Evolutionary conservation across 345 rosid genomes (phyloP).

Genomic region (Eucalyptus pumila): DNA sequence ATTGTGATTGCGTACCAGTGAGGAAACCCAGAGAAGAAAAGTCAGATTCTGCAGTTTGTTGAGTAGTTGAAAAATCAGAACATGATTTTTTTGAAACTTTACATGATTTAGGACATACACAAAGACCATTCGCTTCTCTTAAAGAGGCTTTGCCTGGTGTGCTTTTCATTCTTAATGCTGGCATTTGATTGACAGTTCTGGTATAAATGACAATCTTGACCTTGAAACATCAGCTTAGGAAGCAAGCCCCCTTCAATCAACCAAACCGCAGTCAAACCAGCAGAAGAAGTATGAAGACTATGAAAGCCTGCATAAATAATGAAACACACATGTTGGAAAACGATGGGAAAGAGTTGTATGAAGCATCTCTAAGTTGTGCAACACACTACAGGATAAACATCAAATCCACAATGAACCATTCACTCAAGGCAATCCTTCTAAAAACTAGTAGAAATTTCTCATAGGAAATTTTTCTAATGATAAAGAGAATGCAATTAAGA

Average conservation of each 20-base stretch:
- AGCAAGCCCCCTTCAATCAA: conserved; percentile 5
- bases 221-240: conserved; percentile 29
- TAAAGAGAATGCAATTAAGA: not conserved
- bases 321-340: not conserved
- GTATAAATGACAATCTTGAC: conserved; percentile 18
- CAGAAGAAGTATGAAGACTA: not conserved
- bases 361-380: not conserved
- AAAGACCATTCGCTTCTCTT: conserved; percentile 37
- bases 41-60: conserved; percentile 16
- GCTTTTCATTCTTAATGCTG: conserved; percentile 60
- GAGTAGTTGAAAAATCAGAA: conserved; percentile 14
- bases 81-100: conserved; percentile 34
- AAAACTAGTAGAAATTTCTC: not conserved
- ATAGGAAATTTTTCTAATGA: not conserved
- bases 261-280: conserved; percentile 7
- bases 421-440: not conserved
- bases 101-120: conserved; percentile 39
- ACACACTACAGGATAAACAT: not conserved
- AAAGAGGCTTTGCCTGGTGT: conserved; percentile 22
- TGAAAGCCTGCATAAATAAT: not conserved
- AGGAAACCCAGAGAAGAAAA: conserved; percentile 1
- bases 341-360: not conserved
- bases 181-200: conserved; percentile 42
- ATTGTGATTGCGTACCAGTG: not conserved
- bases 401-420: not conserved